Evolutionary conservation across 2,329 filamentous ascomycete genomes (phyloP).

Genomic region (Pseudopyricularia javanii): DNA sequence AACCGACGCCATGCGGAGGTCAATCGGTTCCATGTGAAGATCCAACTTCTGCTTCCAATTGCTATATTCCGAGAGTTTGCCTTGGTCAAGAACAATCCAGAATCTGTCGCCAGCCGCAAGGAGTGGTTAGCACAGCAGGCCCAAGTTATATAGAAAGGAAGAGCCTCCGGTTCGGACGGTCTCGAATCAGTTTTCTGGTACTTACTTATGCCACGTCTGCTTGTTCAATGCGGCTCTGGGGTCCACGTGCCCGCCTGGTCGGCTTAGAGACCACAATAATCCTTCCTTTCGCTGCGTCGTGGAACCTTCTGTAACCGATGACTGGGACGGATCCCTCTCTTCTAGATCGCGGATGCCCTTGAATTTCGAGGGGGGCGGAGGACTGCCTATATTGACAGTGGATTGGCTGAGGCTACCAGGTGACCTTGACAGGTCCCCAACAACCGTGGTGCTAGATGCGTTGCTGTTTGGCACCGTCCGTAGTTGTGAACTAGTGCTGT

Average conservation of each 20-base stretch:
- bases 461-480: constrained; percentile 36
- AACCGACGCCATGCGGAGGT: constrained; percentile 92
- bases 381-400: constrained; percentile 30
- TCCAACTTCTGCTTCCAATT: constrained; percentile 99
- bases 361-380: constrained; percentile 51
- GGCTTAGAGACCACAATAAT: constrained; percentile 84
- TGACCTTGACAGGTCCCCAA: constrained; percentile 39
- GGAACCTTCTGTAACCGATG: constrained; percentile 40
- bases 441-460: constrained; percentile 17
- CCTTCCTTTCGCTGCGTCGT: constrained; percentile 80
- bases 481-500: constrained; percentile 62
- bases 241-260: constrained; percentile 87
- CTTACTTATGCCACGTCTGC: constrained; percentile 96
- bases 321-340: constrained; percentile 55
- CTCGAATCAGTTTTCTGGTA: constrained; percentile 10
- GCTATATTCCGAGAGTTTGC: constrained; percentile 93
- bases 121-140: background rate
- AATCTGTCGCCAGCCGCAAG: constrained; percentile 44
- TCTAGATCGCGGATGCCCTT: constrained; percentile 88
- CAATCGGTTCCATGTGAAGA: constrained; percentile 95
- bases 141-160: background rate
- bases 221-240: constrained; percentile 82
- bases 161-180: too few species aligned
- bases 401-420: constrained; percentile 38
- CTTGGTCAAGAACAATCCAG: constrained; percentile 96